These are phyloP conservation scores for Elsinoe necatrix DNA, from an alignment of 2,329 filamentous ascomycete genomes.

Conservation along the genomic window DNA sequence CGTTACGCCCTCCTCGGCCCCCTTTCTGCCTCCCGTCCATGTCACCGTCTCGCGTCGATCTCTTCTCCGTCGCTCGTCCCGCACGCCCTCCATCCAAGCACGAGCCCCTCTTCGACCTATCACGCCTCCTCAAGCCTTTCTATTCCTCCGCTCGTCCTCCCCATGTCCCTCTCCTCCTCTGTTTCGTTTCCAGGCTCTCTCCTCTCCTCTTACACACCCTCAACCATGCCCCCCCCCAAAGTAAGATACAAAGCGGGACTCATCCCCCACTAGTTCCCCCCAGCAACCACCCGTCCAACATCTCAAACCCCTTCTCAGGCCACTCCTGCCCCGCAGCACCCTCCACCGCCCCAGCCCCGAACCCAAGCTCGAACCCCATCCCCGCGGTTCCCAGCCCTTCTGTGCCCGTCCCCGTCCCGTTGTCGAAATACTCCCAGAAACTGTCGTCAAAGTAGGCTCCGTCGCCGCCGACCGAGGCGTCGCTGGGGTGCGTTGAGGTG, in stretches of 20 bases:
- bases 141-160: neutral
- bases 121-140: neutral
- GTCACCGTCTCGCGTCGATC: no score
- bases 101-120: no score
- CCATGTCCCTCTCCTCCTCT: no score
- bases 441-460: constrained; percentile 37
- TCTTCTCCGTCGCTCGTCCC: no score
- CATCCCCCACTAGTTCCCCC: constrained; percentile 37
- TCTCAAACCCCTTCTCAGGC: constrained; percentile 38
- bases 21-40: no score
- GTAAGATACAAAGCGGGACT: neutral
- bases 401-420: constrained; percentile 19
- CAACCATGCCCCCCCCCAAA: no score
- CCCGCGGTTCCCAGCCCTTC: constrained; percentile 40
- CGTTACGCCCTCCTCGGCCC: neutral
- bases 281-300: constrained; percentile 67
- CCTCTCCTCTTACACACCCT: no score
- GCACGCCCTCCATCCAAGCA: no score
- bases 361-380: constrained; percentile 54
- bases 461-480: neutral
- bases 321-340: constrained; percentile 45
- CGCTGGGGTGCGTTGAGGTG: neutral
- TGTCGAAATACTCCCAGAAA: constrained; percentile 45
- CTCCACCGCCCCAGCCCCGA: constrained; percentile 29
- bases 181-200: no score